Evolutionary conservation across 2,329 filamentous ascomycete species (phyloP).

Genomic region (Nemania diffusa): DNA sequence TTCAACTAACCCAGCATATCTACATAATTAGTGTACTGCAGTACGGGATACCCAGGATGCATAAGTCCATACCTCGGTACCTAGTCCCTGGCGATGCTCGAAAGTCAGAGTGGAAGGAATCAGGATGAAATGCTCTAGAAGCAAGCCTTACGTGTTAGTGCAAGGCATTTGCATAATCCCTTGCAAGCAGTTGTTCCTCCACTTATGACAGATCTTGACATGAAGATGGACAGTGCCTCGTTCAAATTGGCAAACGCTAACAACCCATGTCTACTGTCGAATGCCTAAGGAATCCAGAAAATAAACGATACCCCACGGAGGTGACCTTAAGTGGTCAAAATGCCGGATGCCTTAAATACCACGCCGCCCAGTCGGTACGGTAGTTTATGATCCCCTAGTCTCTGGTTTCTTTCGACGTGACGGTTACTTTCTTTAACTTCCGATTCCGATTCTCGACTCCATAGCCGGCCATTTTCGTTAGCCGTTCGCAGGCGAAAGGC

Average conservation of each 20-base stretch:
- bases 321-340: constrained; percentile 20
- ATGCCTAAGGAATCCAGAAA: constrained; percentile 16
- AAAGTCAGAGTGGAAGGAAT: constrained; percentile 15
- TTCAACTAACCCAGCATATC: background rate
- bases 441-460: constrained; percentile 24
- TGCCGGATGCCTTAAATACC: constrained; percentile 35
- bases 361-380: constrained; percentile 29
- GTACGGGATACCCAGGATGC: constrained; percentile 13
- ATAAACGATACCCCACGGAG: constrained; percentile 31
- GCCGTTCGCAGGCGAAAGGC: constrained; percentile 37
- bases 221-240: constrained; percentile 33
- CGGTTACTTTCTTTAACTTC: constrained; percentile 32
- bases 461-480: constrained; percentile 28
- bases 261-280: constrained; percentile 24
- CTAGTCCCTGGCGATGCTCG: background rate
- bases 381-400: constrained; percentile 27
- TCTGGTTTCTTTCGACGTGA: constrained; percentile 32
- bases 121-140: constrained; percentile 1
- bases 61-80: constrained; percentile 8
- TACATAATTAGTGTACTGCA: background rate
- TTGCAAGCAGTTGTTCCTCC: constrained; percentile 18
- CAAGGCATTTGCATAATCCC: constrained; percentile 29
- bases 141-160: background rate
- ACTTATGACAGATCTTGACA: constrained; percentile 31
- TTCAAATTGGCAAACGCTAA: constrained; percentile 35